Conservation (phyloP, 2,329 filamentous ascomycete genomes). For the Ceratocystis smalleyi region DNA sequence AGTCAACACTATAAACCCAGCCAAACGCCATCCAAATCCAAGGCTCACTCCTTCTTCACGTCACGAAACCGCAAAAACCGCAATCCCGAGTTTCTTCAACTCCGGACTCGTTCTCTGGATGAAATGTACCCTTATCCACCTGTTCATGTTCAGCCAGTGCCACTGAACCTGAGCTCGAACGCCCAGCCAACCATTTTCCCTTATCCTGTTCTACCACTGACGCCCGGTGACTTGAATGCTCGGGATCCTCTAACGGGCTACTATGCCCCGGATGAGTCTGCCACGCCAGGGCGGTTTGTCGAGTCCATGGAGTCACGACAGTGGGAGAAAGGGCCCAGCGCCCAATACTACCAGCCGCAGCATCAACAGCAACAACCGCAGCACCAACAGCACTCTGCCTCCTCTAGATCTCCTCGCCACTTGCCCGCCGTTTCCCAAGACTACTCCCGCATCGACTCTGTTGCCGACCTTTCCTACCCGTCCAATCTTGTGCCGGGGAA, state of each 20-base stretch:
- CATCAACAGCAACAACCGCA: background rate
- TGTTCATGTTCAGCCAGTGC: conserved; percentile 2
- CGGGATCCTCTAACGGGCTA: conserved; percentile 12
- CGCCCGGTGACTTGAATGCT: conserved; percentile 11
- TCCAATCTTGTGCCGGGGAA: background rate
- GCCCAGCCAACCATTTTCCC: background rate
- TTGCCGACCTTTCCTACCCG: background rate
- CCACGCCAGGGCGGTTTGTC: background rate
- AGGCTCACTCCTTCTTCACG: conserved; percentile 8
- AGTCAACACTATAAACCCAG: conserved; percentile 36
- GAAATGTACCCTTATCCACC: conserved; percentile 27
- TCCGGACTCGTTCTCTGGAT: conserved; percentile 24
- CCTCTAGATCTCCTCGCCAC: background rate
- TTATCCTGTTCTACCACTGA: conserved; percentile 11
- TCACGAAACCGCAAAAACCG: conserved; percentile 16
- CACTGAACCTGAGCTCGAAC: conserved; percentile 4
- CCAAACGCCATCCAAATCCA: conserved; percentile 22
- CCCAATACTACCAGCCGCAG: background rate
- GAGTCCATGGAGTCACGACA: background rate
- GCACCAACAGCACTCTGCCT: background rate
- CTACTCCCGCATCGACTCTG: background rate
- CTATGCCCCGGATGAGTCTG: conserved; percentile 6
- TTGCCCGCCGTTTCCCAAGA: background rate
- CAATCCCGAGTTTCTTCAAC: conserved; percentile 19
- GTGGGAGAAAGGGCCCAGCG: background rate